Evolutionary conservation across 2,329 filamentous ascomycete species (phyloP).

Genomic region (Aspergillus proliferans): DNA sequence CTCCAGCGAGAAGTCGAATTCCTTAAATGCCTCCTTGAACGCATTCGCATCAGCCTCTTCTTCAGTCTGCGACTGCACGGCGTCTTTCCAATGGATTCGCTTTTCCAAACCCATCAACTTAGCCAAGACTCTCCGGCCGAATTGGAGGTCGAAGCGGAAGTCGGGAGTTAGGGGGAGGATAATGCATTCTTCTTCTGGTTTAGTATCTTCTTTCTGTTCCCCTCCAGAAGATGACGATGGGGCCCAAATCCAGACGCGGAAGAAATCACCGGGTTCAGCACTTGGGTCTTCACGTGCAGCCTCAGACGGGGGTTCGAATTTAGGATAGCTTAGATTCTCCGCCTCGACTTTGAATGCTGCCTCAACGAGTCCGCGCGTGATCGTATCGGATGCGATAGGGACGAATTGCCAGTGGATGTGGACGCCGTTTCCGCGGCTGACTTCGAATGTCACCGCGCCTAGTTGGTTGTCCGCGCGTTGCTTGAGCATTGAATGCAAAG

Average conservation of each 20-base stretch:
- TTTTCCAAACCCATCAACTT: conserved; percentile 77
- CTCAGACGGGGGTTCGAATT: conserved; percentile 38
- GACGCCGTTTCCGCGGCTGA: conserved; percentile 72
- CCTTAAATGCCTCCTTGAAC: conserved; percentile 76
- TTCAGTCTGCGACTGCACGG: conserved; percentile 67
- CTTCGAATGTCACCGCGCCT: conserved; percentile 86
- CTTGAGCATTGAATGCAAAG: conserved; percentile 71
- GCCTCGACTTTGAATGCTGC: conserved; percentile 84
- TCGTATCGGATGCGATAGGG: conserved; percentile 62
- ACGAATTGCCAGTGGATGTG: conserved; percentile 94
- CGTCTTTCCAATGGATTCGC: conserved; percentile 79
- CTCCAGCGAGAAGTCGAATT: conserved; percentile 72
- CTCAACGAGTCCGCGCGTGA: conserved; percentile 70
- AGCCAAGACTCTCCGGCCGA: conserved; percentile 77
- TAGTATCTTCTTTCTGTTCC: conserved; percentile 5
- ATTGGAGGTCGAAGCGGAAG: conserved; percentile 82
- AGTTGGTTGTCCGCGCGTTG: conserved; percentile 47
- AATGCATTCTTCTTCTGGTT: conserved; percentile 55
- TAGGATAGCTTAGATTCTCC: conserved; percentile 61
- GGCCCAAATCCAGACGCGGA: conserved; percentile 75
- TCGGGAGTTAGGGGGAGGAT: conserved; percentile 66
- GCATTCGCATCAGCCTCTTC: conserved; percentile 70
- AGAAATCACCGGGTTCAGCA: conserved; percentile 56
- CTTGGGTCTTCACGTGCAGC: conserved; percentile 32
- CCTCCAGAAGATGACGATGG: conserved; percentile 16